Evolutionary conservation across 1,139 yeast genomes (phyloP).

Genomic region (Pichia sorboxylosa): DNA sequence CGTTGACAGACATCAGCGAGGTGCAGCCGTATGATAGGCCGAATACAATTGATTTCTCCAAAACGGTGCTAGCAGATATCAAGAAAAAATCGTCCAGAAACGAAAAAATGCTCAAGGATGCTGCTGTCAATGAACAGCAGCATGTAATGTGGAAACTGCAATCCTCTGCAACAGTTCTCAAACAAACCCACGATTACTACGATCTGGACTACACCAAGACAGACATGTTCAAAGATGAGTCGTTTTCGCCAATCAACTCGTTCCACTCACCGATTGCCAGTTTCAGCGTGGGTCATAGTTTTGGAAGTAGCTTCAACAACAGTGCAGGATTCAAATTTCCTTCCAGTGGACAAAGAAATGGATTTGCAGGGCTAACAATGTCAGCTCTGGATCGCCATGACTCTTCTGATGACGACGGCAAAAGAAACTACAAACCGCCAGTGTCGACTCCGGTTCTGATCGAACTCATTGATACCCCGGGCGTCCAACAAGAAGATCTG

Average conservation of each 20-base stretch:
- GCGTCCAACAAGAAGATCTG: constrained; percentile 49
- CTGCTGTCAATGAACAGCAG: not conserved
- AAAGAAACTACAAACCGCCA: constrained; percentile 28
- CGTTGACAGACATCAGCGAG: constrained; percentile 21
- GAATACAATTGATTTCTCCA: constrained; percentile 12
- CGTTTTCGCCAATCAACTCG: constrained; percentile 10
- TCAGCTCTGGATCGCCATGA: not conserved
- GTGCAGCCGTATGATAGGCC: no score
- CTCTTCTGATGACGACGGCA: not conserved
- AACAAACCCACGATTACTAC: constrained; percentile 16
- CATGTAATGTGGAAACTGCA: not conserved
- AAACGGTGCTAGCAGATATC: not conserved
- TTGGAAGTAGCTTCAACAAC: constrained; percentile 6
- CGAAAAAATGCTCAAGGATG: not conserved
- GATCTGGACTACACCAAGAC: constrained; percentile 19
- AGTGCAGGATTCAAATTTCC: constrained; percentile 7
- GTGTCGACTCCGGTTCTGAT: constrained; percentile 45
- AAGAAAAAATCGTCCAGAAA: not conserved
- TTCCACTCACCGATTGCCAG: constrained; percentile 15
- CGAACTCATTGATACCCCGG: constrained; percentile 65
- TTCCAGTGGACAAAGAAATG: not conserved
- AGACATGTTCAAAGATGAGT: constrained; percentile 12
- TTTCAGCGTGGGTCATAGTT: constrained; percentile 6
- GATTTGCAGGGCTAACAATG: not conserved
- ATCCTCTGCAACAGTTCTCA: constrained; percentile 1